Conservation (phyloP, 495 filamentous ascomycete species). For the Cercophora scortea region DNA sequence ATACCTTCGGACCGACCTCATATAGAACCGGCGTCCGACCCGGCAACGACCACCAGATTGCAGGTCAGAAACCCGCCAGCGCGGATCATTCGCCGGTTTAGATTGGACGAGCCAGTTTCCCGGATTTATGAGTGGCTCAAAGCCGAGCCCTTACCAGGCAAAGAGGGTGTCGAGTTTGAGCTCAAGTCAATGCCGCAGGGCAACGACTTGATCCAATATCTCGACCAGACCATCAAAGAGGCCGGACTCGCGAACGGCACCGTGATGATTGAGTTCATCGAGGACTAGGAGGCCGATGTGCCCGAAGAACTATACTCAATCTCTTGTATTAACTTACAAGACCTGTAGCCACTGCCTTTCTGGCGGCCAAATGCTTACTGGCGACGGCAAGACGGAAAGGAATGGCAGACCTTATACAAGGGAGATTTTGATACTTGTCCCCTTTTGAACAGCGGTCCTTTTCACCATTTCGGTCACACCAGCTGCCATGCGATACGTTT, state of each 20-base stretch:
- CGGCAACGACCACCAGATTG: slow-evolving; percentile 70
- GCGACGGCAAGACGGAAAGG: no score
- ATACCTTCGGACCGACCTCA: slow-evolving; percentile 71
- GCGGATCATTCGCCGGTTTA: slow-evolving; percentile 74
- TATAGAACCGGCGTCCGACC: slow-evolving; percentile 61
- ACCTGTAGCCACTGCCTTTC: no score
- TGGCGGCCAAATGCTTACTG: no score
- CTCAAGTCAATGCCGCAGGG: slow-evolving; percentile 64
- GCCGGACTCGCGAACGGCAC: slow-evolving; percentile 85
- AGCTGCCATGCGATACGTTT: no score
- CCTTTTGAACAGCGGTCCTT: no score
- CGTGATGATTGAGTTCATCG: slow-evolving; percentile 84
- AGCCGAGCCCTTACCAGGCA: slow-evolving; percentile 67
- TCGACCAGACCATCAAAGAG: slow-evolving; percentile 67
- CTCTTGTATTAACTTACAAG: no score
- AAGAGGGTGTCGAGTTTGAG: slow-evolving; percentile 72
- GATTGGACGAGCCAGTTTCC: slow-evolving; percentile 67
- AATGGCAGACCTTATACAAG: no score
- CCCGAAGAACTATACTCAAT: no score
- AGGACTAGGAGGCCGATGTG: slow-evolving; percentile 23
- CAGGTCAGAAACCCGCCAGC: slow-evolving; percentile 81
- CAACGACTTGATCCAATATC: slow-evolving; percentile 66
- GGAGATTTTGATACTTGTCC: no score
- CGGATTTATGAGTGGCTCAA: slow-evolving; percentile 96
- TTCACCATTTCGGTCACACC: no score